Evolutionary conservation across 2,329 filamentous ascomycete genomes (phyloP).

Genomic region (Cytospora mali): DNA sequence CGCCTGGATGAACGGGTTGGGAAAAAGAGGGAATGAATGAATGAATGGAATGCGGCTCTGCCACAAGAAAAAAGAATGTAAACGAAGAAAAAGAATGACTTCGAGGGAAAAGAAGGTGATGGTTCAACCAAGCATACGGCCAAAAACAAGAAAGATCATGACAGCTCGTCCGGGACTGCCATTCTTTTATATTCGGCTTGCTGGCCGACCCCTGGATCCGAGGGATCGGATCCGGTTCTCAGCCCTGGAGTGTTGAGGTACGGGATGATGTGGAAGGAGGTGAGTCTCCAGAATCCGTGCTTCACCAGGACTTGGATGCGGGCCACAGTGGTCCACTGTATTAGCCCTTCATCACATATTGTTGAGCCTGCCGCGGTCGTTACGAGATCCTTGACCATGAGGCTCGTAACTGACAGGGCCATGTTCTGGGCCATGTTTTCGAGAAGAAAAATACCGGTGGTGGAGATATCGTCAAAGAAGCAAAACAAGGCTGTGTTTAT

Average conservation of each 20-base stretch:
- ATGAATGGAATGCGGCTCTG: constrained; percentile 25
- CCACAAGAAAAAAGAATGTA: constrained; percentile 27
- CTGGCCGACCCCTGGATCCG: constrained; percentile 6
- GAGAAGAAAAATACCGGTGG: constrained; percentile 7
- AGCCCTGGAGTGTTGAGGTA: neutral
- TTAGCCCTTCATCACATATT: constrained; percentile 24
- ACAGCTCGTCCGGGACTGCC: neutral
- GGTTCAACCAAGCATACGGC: constrained; percentile 28
- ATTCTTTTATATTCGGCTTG: constrained; percentile 10
- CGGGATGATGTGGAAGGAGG: constrained; percentile 1
- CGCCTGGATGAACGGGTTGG: constrained; percentile 12
- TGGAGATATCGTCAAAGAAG: constrained; percentile 10
- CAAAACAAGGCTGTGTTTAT: neutral
- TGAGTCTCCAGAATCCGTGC: neutral
- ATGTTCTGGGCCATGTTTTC: constrained; percentile 9
- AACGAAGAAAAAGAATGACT: constrained; percentile 27
- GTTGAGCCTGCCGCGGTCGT: constrained; percentile 4
- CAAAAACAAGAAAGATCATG: neutral
- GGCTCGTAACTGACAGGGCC: constrained; percentile 2
- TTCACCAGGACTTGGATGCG: constrained; percentile 11
- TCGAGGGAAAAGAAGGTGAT: constrained; percentile 24
- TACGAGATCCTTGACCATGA: constrained; percentile 19
- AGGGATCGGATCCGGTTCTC: constrained; percentile 9
- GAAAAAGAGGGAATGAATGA: constrained; percentile 2
- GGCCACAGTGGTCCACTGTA: constrained; percentile 18